Evolutionary conservation across 2,329 filamentous ascomycete species (phyloP), one percentile per base, ranked within the genome.

Genomic region (Fusarium tanahbumbuense): DNA sequence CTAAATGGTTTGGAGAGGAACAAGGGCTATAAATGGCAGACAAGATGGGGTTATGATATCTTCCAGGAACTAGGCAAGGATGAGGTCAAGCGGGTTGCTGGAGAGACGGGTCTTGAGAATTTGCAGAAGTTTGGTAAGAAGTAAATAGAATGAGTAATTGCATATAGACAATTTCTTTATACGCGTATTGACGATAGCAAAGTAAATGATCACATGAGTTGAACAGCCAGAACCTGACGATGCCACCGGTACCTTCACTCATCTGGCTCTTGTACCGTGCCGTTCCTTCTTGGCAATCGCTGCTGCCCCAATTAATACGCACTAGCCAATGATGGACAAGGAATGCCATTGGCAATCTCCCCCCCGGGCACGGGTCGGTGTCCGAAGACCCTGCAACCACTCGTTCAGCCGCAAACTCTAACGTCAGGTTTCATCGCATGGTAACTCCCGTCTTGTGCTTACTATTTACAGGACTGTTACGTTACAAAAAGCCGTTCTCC

Each of bases 31-130:
- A 71, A 67, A 40, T 40, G 55, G 37, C 59, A 64, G 27, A 56
- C 63, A 9, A 50, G 68, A 18, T 52, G 65, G 22, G 62, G 66
- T 2, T 48, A 67, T 4, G 40, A 71, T 11, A 56, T 71, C 4
- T 71, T 71, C 32, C 53, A 58, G 11, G 65, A 69, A 56, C 56
- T 61, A 15, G 50, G 50, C 28, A 57, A 65, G 11, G 32, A 42
- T 11, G 42, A 48, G 40, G 50, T 54, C 5, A 49, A 41, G 22
- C 53, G 32, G 40, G 57, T 54, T 8, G 41, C 48, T 3, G 27
- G n/a, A 16, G 62, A 65, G n/a, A 44, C 58, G 37, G 58, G 58
- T n/a, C 22, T 23, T 22, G 58, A 61, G 27, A 61, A 57, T 23
- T 16, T 44, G n/a, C 52, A 49, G 30, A 61, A 57, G 23, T 61